Evolutionary conservation across 163 green algal genomes (phyloP), one percentile per base, ranked within the genome.

Genomic region (Prototheca cutis): DNA sequence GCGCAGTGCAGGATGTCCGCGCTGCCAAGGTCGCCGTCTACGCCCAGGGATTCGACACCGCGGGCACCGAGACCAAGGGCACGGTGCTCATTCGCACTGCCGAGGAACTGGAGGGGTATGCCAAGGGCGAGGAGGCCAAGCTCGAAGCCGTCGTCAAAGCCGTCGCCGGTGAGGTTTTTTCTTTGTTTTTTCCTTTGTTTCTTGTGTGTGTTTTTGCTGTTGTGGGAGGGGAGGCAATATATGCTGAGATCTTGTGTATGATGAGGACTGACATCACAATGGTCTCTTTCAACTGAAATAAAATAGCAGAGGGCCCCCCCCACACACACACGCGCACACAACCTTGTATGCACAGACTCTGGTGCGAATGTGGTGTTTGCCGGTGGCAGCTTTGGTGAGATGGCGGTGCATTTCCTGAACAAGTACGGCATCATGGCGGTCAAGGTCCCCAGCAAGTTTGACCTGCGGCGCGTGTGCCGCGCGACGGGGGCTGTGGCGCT

Each of bases 391-490:
- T 85, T 97, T 70, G 91, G 90, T 21, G 93, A 98, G 71, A 95
- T 99, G 85, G 93, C 93, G 21, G 76, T 97, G 74, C 93, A 99
- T 83, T 99, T 97, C 67, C 72, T 96, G 3, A 89, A 99, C 63
- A 89, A 91, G 72, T 87, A 88, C 64, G 80, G 82, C 62, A 73
- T 99, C 42, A 94, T 99, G 87, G 88, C 83, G 8, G 47, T 99
- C 25, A 85, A 82, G 59, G 86, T 97, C 40, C 84, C 84, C 17
- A 93, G 80, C 71, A 98, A 99, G 80, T 99, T 99, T 62, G 93
- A 99, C 73, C 80, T 99, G 66, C 79, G 90, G 30, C 72, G 93
- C n/a, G 79, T 99, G 55, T 99, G 93, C 82, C 68, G 78, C 25
- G 86, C 91, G 2, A 96, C 87, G 8, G 86, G 86, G 19, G 74